Base-by-base conservation (phyloP, 768 basidiomycete genomes). In the Tylopilus cervinicoccineus region DNA sequence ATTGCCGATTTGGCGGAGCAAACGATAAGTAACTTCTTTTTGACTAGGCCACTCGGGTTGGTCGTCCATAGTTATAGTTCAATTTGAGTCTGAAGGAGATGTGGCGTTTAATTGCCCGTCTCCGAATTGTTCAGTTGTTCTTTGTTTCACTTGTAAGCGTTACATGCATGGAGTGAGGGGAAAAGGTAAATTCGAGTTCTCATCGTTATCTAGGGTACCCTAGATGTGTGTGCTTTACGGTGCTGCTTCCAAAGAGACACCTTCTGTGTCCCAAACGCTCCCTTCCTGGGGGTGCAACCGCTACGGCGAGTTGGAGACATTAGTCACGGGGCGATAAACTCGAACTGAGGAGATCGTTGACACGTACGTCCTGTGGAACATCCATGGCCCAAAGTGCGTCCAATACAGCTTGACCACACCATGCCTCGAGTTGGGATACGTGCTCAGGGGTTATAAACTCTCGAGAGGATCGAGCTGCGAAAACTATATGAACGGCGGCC, bases 401-500 rank as follows among this genome's bases (percentile, higher is more conserved):
- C 32, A 88, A 69, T 12, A 84, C 76, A 37, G 76, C 82, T 71
- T 73, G 51, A 19, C 79, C 77, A 40, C 77, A 73, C 84, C 83
- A 85, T 20, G 70, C 66, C 61, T 92, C 87, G 11, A 83, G 59
- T 47, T 71, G 70, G 9, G 64, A 65, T 24, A 88, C 86, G 45
- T 78, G 70, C 32, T 79, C 71, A 6, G 89, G 88, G 4, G 79
- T 80, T 58, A 92, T 90, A 59, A 91, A 89, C 52, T 78, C 85
- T 53, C 73, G 76, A 23, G 86, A 84, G 34, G 72, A 74, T 40
- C 88, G 79, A 36, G 82, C 77, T n/a, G 88, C 88, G 59, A 88
- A 92, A 5, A 90, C 78, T 78, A 90, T 86, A 50, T 91, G 88
- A 19, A 79, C 79, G 14, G 85, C 84, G 14, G 88, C 85, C n/a